These are phyloP conservation scores for Tuber aestivum DNA, from an alignment of 495 filamentous ascomycete genomes.

Conservation along the genomic window DNA sequence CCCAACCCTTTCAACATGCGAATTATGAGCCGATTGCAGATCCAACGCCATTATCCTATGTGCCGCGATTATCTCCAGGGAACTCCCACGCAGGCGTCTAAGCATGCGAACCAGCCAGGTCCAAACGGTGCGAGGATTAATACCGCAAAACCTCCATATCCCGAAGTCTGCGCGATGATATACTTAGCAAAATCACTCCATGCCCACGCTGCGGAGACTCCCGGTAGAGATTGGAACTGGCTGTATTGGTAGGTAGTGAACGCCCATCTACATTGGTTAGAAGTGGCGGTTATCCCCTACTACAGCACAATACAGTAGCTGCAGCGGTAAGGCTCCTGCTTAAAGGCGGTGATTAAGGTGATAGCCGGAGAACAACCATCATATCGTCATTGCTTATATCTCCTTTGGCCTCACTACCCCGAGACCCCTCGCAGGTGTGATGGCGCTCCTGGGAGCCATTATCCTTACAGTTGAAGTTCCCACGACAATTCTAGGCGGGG, in stretches of 20 bases:
- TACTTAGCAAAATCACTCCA: background rate
- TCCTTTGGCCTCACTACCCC: background rate
- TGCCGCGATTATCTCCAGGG: background rate
- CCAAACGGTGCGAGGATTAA: background rate
- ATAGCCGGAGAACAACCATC: too few species aligned
- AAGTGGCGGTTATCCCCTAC: background rate
- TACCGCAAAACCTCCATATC: background rate
- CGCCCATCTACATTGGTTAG: background rate
- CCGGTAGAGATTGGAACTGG: background rate
- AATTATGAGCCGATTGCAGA: background rate
- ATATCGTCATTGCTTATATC: background rate
- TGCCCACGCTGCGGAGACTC: too few species aligned
- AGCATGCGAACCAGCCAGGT: background rate
- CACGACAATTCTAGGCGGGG: too few species aligned
- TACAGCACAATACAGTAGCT: too few species aligned
- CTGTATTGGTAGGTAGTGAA: background rate
- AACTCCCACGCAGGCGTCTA: background rate
- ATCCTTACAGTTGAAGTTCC: too few species aligned
- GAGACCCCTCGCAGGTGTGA: background rate
- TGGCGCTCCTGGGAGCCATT: too few species aligned
- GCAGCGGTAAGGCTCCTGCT: background rate
- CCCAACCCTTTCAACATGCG: background rate
- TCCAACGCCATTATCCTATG: background rate
- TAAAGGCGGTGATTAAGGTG: background rate
- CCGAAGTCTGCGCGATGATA: background rate